phyloP scores from a whole-genome alignment of 1,139 yeast genomes.

The Protomyces inouyei region DNA sequence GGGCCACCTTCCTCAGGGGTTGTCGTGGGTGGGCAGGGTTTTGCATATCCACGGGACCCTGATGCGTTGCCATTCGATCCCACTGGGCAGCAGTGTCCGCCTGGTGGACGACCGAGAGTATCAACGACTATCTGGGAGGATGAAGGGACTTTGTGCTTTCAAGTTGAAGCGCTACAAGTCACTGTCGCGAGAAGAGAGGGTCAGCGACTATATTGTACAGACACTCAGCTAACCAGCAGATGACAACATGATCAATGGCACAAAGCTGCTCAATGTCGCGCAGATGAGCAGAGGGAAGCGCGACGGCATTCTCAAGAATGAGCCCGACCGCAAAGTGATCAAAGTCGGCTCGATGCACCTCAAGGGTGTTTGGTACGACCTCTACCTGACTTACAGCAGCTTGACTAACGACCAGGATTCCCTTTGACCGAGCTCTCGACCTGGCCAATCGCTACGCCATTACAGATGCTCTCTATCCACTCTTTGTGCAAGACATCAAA shows the following conservation, averaged over 20 bases:
- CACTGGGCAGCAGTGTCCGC: conserved; percentile 57
- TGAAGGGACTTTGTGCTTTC: conserved; percentile 88
- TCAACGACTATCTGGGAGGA: conserved; percentile 98
- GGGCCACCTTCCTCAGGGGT: not conserved
- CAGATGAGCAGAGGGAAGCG: conserved; percentile 95
- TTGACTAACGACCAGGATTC: conserved; percentile 47
- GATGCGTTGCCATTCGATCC: conserved; percentile 38
- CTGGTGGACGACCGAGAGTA: conserved; percentile 71
- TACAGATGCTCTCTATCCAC: conserved; percentile 76
- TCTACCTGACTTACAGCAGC: no score
- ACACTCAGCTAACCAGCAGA: conserved; percentile 41
- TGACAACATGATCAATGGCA: conserved; percentile 89
- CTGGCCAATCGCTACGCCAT: conserved; percentile 90
- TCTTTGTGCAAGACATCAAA: conserved; percentile 81
- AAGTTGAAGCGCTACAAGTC: conserved; percentile 88
- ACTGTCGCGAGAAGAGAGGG: conserved; percentile 82
- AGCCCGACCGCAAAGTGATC: conserved; percentile 83
- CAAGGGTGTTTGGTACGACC: conserved; percentile 80
- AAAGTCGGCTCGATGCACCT: conserved; percentile 96
- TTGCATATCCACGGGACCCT: not conserved
- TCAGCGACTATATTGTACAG: not conserved
- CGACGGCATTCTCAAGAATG: conserved; percentile 87
- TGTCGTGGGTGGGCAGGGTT: not conserved
- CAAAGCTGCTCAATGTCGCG: conserved; percentile 84
- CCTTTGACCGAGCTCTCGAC: conserved; percentile 85